Percentiles rank a stretch among this genome's conserved stretches.
Conservation (phyloP, 352 stramenopile genomes). For the Nothophytophthora sp. region DNA sequence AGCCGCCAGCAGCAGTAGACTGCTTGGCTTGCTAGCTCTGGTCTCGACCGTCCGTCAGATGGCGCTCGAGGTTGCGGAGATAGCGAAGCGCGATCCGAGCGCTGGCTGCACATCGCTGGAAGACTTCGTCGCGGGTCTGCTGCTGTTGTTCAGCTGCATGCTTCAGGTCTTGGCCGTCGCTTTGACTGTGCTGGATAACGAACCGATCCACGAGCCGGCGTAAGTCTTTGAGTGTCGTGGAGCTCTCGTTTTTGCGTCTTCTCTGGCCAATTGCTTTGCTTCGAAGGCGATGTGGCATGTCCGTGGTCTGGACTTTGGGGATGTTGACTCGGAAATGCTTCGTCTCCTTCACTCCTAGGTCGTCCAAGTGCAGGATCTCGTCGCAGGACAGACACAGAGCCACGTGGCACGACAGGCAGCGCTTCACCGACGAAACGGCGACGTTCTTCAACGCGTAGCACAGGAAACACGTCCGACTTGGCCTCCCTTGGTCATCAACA, state of each 20-base stretch:
- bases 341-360: slow-evolving; percentile 56
- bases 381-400: slow-evolving; percentile 52
- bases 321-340: slow-evolving; percentile 50
- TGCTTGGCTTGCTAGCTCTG: background rate
- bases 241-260: slow-evolving; percentile 2
- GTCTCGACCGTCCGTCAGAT: slow-evolving; percentile 7
- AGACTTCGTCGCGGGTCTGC: slow-evolving; percentile 12
- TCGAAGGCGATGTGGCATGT: background rate
- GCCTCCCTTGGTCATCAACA: background rate
- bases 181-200: slow-evolving; percentile 7
- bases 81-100: slow-evolving; percentile 19
- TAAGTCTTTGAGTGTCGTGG: slow-evolving; percentile 22
- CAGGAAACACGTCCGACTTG: slow-evolving; percentile 25
- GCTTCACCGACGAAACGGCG: slow-evolving; percentile 14
- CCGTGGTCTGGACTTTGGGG: background rate
- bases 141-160: background rate
- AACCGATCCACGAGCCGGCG: slow-evolving; percentile 27
- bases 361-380: slow-evolving; percentile 53
- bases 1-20: slow-evolving; percentile 21
- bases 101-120: slow-evolving; percentile 21
- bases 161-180: background rate
- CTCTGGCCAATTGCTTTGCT: background rate
- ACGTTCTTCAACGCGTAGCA: slow-evolving; percentile 28
- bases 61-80: slow-evolving; percentile 30
- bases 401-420: slow-evolving; percentile 50